Conservation (phyloP, 768 basidiomycete species). For the Boletus patriciae region DNA sequence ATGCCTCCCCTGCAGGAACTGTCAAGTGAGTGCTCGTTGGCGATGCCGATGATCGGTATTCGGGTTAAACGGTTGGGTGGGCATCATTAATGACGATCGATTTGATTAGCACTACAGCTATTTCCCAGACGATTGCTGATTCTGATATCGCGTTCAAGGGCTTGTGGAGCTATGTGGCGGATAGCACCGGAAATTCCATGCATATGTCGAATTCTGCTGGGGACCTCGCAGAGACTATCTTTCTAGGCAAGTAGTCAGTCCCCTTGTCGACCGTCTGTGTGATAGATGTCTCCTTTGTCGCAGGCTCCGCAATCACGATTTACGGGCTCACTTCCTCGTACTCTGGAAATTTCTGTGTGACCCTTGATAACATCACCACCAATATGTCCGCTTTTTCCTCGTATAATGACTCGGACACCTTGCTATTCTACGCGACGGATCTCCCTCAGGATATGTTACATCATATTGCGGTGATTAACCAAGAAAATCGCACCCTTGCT, state of each 20-base stretch:
- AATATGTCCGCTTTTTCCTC: constrained; percentile 52
- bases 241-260: constrained; percentile 44
- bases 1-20: constrained; percentile 32
- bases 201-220: constrained; percentile 42
- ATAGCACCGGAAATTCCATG: constrained; percentile 28
- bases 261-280: background rate
- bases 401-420: constrained; percentile 48
- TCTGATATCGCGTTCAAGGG: constrained; percentile 52
- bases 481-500: constrained; percentile 50
- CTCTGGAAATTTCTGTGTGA: constrained; percentile 60
- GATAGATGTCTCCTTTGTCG: constrained; percentile 1
- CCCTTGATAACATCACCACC: constrained; percentile 50
- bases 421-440: constrained; percentile 64
- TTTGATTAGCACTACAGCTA: constrained; percentile 36
- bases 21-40: constrained; percentile 36
- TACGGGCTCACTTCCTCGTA: constrained; percentile 58
- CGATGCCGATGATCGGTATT: constrained; percentile 5
- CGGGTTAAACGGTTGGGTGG: constrained; percentile 1
- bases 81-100: constrained; percentile 23
- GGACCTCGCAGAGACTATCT: constrained; percentile 44
- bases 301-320: constrained; percentile 63
- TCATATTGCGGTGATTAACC: constrained; percentile 55
- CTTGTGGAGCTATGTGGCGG: constrained; percentile 49
- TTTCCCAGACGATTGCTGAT: constrained; percentile 43
- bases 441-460: constrained; percentile 54